Base-by-base conservation (phyloP, 768 basidiomycete genomes). In the Termitomyces heimii region DNA sequence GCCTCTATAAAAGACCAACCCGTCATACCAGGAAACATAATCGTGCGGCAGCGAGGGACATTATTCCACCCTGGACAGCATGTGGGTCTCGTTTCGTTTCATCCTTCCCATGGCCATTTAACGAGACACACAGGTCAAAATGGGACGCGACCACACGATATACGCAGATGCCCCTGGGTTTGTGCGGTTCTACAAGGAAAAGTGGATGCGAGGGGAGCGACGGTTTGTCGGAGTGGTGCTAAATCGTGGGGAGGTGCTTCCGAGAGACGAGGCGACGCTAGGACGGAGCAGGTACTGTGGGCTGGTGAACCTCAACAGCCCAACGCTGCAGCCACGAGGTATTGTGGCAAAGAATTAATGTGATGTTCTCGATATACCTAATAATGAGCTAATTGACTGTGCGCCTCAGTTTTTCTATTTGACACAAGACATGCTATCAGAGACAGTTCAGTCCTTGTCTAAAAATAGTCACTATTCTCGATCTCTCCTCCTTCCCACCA, bases 21-120 rank as follows among this genome's bases (percentile, higher is more conserved):
- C 71, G 94, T 98, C 26, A 81, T 91, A 26, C 92, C 97, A 9
- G 97, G 97, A 43, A 92, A 96, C 75, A 98, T 99, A 64, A 90
- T 99, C 67, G 86, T 98, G 32, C 83, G 97, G 45, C 97, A 99
- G 71, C 82, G 97, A 61, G 97, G 97, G 9, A 89, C 89, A 0
- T 77, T 88, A 51, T 96, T 97, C 74, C 94, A 96, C 68, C 86
- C 96, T 5, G 96, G 95, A 0, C 94, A 94, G 70, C 86, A 98
- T 71, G 95, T 94, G 71, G 55, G 87, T 74, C 31, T 29, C 18
- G 20, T 34, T 58, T 32, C 26, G 46, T 34, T n/a, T 53, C 39
- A 37, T 46, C 55, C 29, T 45, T 55, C 10, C n/a, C 5, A 26
- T 3, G 50, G 26, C 18, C 14, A 53, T 56, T 32, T 50, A 60